phyloP scores from a whole-genome alignment of 345 rosid genomes.

The Hibiscus syriacus region DNA sequence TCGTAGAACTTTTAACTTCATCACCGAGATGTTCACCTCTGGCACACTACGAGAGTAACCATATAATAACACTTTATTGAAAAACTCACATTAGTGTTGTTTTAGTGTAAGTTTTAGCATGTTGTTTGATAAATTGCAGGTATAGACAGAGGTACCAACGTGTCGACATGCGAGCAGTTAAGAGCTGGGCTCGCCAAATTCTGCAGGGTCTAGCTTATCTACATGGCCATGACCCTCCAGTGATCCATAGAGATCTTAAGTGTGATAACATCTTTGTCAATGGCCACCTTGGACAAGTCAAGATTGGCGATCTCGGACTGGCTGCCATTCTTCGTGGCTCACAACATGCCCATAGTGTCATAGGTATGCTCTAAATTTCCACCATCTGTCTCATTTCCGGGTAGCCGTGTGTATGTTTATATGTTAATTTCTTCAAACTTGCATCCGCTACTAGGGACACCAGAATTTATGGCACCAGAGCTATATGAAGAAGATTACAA shows the following conservation, averaged over 20 bases:
- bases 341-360: slow-evolving; percentile 78
- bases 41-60: slow-evolving; percentile 78
- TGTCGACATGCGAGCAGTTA: slow-evolving; percentile 65
- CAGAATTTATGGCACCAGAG: slow-evolving; percentile 99
- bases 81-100: neutral
- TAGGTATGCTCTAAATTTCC: slow-evolving; percentile 32
- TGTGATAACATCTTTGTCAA: slow-evolving; percentile 91
- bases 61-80: neutral
- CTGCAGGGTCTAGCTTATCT: slow-evolving; percentile 65
- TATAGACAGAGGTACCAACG: slow-evolving; percentile 54
- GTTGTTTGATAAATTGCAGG: slow-evolving; percentile 29
- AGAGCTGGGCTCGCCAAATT: slow-evolving; percentile 90
- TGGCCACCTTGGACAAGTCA: slow-evolving; percentile 92
- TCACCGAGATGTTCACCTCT: slow-evolving; percentile 90
- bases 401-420: neutral
- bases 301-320: slow-evolving; percentile 88
- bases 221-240: slow-evolving; percentile 82
- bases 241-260: slow-evolving; percentile 90
- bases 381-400: neutral
- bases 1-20: slow-evolving; percentile 78
- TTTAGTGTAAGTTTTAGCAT: slow-evolving; percentile 2
- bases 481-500: slow-evolving; percentile 87
- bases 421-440: slow-evolving; percentile 2
- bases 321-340: slow-evolving; percentile 78
- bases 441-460: slow-evolving; percentile 53